A percentile compares a stretch with the other conserved stretches of the same genome.
Evolutionary conservation across 345 rosid genomes (phyloP).

Genomic region (Brassica nigra): DNA sequence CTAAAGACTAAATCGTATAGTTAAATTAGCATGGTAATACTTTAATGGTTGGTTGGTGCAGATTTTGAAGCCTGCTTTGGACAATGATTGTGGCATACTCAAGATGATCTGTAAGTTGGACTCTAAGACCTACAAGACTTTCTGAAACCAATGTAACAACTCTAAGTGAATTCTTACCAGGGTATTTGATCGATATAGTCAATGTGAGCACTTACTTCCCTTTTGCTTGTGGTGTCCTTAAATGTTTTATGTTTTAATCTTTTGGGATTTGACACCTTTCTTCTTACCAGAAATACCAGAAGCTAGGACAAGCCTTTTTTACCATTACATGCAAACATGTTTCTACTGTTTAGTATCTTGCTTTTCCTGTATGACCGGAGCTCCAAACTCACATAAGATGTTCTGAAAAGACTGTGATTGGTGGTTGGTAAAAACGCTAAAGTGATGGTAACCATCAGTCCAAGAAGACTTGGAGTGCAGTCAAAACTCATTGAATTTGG

Average conservation of each 20-base stretch:
- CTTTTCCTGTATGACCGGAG: no score
- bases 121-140: slow-evolving; percentile 65
- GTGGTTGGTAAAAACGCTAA: not conserved
- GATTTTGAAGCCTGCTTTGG: slow-evolving; percentile 54
- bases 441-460: not conserved
- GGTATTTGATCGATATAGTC: slow-evolving; percentile 58
- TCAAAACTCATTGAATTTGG: not conserved
- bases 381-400: not conserved
- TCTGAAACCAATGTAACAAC: slow-evolving; percentile 54
- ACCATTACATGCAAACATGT: not conserved
- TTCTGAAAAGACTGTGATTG: not conserved
- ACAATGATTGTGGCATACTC: slow-evolving; percentile 68
- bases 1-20: no score
- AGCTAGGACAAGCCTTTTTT: not conserved
- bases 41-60: slow-evolving; percentile 40
- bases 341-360: no score
- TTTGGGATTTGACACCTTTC: slow-evolving; percentile 8
- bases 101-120: slow-evolving; percentile 61
- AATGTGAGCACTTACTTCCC: slow-evolving; percentile 47
- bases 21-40: not conserved
- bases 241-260: not conserved
- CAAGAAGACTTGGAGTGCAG: not conserved
- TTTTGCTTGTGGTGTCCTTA: no score
- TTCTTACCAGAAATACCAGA: slow-evolving; percentile 48
- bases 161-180: slow-evolving; percentile 56